Evolutionary conservation across 2,329 filamentous ascomycete genomes (phyloP).

Genomic region (Podosphaera aphanis): DNA sequence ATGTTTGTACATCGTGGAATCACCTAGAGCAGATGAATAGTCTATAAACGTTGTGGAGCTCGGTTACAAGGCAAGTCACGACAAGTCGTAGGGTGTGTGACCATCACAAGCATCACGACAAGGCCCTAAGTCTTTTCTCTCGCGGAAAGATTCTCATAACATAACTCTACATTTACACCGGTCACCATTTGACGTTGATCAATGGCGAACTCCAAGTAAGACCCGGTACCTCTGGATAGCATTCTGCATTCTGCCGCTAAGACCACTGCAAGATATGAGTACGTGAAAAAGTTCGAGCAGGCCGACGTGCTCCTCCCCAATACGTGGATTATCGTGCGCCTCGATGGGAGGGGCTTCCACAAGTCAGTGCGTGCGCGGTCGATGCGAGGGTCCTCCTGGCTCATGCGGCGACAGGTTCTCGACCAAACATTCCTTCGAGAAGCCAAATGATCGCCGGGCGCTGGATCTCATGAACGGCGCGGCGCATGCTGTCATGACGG

Average conservation of each 20-base stretch:
- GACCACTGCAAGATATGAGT: slow-evolving; percentile 52
- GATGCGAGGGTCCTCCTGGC: neutral
- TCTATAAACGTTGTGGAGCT: too few species aligned
- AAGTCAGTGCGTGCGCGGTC: slow-evolving; percentile 35
- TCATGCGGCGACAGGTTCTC: slow-evolving; percentile 36
- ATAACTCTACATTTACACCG: too few species aligned
- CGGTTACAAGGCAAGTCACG: too few species aligned
- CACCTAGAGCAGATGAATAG: too few species aligned
- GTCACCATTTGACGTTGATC: too few species aligned
- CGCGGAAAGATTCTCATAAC: too few species aligned
- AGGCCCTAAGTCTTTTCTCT: too few species aligned
- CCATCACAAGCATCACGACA: too few species aligned
- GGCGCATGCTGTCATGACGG: slow-evolving; percentile 61
- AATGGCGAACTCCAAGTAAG: slow-evolving; percentile 16
- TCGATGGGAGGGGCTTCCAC: slow-evolving; percentile 86
- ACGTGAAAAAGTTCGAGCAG: slow-evolving; percentile 77
- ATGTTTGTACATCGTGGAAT: too few species aligned
- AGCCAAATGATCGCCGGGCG: slow-evolving; percentile 76
- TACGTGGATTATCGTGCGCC: slow-evolving; percentile 84
- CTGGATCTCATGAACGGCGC: slow-evolving; percentile 87
- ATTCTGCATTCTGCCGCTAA: neutral
- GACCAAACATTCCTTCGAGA: slow-evolving; percentile 60
- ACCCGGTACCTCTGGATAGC: neutral
- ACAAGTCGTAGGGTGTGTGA: too few species aligned
- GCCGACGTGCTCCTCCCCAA: slow-evolving; percentile 60